These are phyloP conservation scores for Pseudocohnilembus persalinus DNA, from an alignment of 169 alveolate genomes.

Conservation along the genomic window DNA sequence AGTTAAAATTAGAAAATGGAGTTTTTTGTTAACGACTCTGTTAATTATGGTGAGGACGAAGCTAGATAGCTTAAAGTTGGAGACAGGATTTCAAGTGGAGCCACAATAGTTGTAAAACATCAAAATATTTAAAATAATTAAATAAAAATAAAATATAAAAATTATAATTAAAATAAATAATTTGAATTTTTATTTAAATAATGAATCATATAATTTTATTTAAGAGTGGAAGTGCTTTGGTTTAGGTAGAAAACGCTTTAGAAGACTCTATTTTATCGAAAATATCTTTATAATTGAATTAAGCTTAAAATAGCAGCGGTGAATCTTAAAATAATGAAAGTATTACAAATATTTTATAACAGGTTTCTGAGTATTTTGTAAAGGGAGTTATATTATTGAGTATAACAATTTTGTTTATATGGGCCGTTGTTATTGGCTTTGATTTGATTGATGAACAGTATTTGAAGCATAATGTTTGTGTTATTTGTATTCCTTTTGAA, in stretches of 20 bases:
- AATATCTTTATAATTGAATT: slow-evolving; percentile 28
- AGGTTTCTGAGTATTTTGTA: slow-evolving; percentile 29
- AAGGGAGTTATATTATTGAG: slow-evolving; percentile 20
- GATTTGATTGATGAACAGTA: slow-evolving; percentile 16
- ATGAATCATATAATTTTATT: no score
- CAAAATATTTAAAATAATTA: no score
- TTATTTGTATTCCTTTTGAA: slow-evolving; percentile 43
- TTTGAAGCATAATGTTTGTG: slow-evolving; percentile 5
- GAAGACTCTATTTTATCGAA: slow-evolving; percentile 29
- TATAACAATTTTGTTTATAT: slow-evolving; percentile 3
- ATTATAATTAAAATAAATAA: no score
- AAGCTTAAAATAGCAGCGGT: slow-evolving; percentile 35
- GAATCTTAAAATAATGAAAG: slow-evolving; percentile 18
- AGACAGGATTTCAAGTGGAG: slow-evolving; percentile 30
- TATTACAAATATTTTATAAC: slow-evolving; percentile 23
- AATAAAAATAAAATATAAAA: no score
- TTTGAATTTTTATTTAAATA: no score
- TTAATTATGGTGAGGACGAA: slow-evolving; percentile 41
- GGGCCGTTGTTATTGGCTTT: slow-evolving; percentile 22
- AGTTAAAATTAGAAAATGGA: not conserved
- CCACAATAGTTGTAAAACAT: slow-evolving; percentile 21
- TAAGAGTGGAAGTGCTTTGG: slow-evolving; percentile 26
- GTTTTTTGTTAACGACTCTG: slow-evolving; percentile 26
- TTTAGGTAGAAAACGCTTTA: slow-evolving; percentile 21
- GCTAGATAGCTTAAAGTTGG: slow-evolving; percentile 24